Evolutionary conservation across 768 basidiomycete species (phyloP), one percentile per base, ranked within the genome.

Genomic region (Auricularia sp.): DNA sequence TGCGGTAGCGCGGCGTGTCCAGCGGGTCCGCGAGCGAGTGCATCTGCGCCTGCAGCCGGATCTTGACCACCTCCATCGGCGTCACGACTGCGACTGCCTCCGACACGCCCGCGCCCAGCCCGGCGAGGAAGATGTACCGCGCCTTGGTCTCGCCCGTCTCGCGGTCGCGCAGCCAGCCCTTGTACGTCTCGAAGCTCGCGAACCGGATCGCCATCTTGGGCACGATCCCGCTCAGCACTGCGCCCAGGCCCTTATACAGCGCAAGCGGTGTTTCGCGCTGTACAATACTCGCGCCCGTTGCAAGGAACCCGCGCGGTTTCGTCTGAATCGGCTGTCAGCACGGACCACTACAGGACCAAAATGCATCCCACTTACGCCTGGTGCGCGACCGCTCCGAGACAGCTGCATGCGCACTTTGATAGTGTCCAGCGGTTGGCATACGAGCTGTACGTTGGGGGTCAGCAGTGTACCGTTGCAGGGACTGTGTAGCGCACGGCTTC

Each of bases 361-460:
- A 21, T 5, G 42, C 14, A 61, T 64, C 53, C 47, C 11, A 87
- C 91, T 73, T 75, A 98, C 97, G 59, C 97, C 97, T 62, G 90
- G 85, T 51, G 80, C 74, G 64, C 80, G 78, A 39, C 93, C 85
- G 10, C 93, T 88, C 75, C 79, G 85, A 65, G 91, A 91, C 64
- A 99, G 86, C 78, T 99, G 97, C 97, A 99, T 99, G n/a, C 97
- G 92, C 69, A 98, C 96, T 79, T 98, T 98, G 81, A 98, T 98
- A 33, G 97, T 98, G 74, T 99, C 97, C 54, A 98, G 85, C 11
- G 94, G 94, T 73, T 96, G 94, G 75, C 94, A 96, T 71, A 74
- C 81, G 66, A 91, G 73, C 90, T 92, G 64, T 44, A 35, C 51
- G 62, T 64, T 6, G 53, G 43, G 4, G 4, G 36, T 51, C 36